phyloP scores from a whole-genome alignment of 2,329 filamentous ascomycete genomes.

The Helicocarpus griseus region DNA sequence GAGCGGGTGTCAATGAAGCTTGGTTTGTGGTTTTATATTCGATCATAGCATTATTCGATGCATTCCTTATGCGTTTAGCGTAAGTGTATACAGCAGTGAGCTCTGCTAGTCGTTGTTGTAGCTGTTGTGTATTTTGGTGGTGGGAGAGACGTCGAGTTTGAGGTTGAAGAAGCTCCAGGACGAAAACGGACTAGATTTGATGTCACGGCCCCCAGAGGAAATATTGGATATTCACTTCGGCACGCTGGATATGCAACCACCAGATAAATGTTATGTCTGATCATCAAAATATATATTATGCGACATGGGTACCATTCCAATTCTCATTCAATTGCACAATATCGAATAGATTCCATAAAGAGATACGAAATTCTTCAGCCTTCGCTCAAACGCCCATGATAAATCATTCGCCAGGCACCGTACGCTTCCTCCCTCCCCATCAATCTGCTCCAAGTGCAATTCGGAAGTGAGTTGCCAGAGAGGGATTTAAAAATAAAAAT shows the following conservation, averaged over 20 bases:
- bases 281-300: background rate
- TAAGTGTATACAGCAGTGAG: background rate
- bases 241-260: background rate
- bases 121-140: background rate
- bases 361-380: background rate
- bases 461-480: slow-evolving; percentile 6
- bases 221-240: too few relatives aligned
- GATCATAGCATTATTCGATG: background rate
- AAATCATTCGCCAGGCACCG: slow-evolving; percentile 23
- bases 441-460: slow-evolving; percentile 7
- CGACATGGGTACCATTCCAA: background rate
- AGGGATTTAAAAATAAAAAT: slow-evolving; percentile 1
- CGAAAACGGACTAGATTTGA: background rate
- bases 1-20: background rate
- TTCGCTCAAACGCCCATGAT: slow-evolving; percentile 7
- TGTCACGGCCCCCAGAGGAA: background rate
- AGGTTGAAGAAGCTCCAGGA: background rate
- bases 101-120: background rate
- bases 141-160: background rate
- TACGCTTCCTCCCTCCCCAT: slow-evolving; percentile 16
- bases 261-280: background rate
- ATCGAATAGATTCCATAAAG: background rate
- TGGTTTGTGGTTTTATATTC: background rate
- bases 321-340: too few relatives aligned
- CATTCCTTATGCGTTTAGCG: background rate